Evolutionary conservation across 495 filamentous ascomycete species (phyloP).

Genomic region (Neurospora terricola): DNA sequence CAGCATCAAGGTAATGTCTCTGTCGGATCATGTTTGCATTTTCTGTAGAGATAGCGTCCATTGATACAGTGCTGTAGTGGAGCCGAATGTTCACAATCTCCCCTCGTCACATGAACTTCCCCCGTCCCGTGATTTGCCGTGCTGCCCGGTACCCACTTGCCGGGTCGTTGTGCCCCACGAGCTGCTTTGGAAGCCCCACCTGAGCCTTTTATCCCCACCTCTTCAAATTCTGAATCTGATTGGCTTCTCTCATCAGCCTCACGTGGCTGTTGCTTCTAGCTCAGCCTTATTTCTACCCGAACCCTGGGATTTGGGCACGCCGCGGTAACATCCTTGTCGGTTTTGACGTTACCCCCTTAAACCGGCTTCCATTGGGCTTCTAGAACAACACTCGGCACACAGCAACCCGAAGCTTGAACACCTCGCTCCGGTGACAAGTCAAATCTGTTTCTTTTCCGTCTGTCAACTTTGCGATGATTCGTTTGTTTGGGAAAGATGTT

Average conservation of each 20-base stretch:
- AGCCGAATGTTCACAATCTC: neutral
- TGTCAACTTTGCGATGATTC: neutral
- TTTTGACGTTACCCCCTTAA: neutral
- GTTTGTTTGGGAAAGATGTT: neutral
- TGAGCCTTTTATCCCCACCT: neutral
- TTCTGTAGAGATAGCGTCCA: neutral
- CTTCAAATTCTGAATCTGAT: neutral
- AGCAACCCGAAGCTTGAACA: neutral
- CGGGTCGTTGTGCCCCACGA: neutral
- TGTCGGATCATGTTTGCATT: neutral
- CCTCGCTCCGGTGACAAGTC: neutral
- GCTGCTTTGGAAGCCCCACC: neutral
- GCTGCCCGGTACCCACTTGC: neutral
- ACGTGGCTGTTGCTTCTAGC: neutral
- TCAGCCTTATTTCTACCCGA: neutral
- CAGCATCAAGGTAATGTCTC: neutral
- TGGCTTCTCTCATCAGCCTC: neutral
- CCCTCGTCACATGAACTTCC: neutral
- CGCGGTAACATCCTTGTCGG: neutral
- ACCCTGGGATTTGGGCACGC: neutral
- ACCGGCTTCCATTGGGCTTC: neutral
- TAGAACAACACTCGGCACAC: neutral
- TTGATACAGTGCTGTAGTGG: no score
- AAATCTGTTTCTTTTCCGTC: neutral
- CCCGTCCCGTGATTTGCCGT: neutral